Base-by-base conservation (phyloP, 2,329 filamentous ascomycete genomes). In the Colletotrichum melonis region DNA sequence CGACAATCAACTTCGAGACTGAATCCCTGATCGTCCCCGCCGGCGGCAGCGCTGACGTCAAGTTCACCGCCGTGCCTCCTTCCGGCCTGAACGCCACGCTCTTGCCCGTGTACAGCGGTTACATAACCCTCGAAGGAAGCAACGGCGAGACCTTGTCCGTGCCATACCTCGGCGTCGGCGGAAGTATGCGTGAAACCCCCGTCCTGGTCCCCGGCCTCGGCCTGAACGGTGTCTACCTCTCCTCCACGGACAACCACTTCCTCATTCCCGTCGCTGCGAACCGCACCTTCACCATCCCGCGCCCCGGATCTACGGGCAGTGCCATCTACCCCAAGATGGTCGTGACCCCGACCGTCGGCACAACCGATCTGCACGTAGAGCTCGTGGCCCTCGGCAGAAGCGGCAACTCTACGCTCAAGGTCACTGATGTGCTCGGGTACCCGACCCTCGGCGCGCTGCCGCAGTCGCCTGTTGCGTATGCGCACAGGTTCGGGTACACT, bases 61-160 rank as follows among this genome's bases (percentile, higher is more conserved):
- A 75, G 2, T 76, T 83, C 35, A 78, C 74, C 4, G 76, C 81
- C 56, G 77, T 76, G 14, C 78, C 78, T 5, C 80, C 81, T 1
- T 46, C 63, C 1, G 76, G 77, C 16, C 74, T 83, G 9, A 76
- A 82, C 52, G 72, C 74, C 7, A 75, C 73, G 1, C 79, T 78
- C 5, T 75, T 86, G 26, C 84, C 84, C 5, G 79, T 86, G 8
- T 87, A 86, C 77, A 82, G 82, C 22, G 85, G 85, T 26, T 86
- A 81, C 78, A 78, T 87, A 59, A 78, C 82, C 14, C 76, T 87
- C 64, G 83, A 82, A 52, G 80, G 80, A 60, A 82, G 80, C 42
- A 83, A 82, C 46, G 80, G 79, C 26, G 80, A 82, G 11, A 75
- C 77, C 19, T 78, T 85, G 22, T 77, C 78, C 5, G 74, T 86